Evolutionary conservation across 495 filamentous ascomycete genomes (phyloP), one percentile per base, ranked within the genome.

Genomic region (Penicillium cinerascens): DNA sequence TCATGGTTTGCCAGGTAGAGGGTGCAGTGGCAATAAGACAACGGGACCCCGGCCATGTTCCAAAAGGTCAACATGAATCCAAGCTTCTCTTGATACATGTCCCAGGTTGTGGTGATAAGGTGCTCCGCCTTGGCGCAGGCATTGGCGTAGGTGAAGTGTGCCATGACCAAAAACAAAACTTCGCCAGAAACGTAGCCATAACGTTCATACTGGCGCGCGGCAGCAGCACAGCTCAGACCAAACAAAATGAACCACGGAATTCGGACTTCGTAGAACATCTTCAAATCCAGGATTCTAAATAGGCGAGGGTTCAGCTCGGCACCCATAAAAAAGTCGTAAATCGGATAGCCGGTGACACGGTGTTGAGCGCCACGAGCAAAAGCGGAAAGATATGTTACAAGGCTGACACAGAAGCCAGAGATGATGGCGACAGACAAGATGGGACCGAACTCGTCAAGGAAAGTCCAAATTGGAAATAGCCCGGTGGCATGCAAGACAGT

Each of bases 11-110:
- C 92, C 50, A 98, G 82, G 72, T 91, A 97, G 58, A 98, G 71
- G 22, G 87, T 89, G 77, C 88, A 93, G 76, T 98, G 92, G 74
- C 92, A 97, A 77, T 98, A 98, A 25, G 82, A 89, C 43, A 97
- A 79, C 3, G 93, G 93, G 4, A 98, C 93, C 49, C 93, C 93
- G 47, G 91, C 90, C 61, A 98, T 77, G 72, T 98, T 98, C 93
- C 93, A 98, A 81, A 98, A 98, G 66, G 96, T 96, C 51, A 98
- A 80, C 92, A 98, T 95, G 75, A 97, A 98, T 51, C 93, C 93
- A 83, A 91, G 95, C 76, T 97, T 98, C 76, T 98, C 93, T 66
- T 92, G 89, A 75, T 95, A 96, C 89, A 98, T 97, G 70, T 98
- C 93, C 82, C 91, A 96, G 25, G 89, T 92, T 8, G 89, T 88